A percentile compares a stretch with the other conserved stretches of the same genome.
phyloP scores from a whole-genome alignment of 805 yeast species.

The Spathaspora arborariae region DNA sequence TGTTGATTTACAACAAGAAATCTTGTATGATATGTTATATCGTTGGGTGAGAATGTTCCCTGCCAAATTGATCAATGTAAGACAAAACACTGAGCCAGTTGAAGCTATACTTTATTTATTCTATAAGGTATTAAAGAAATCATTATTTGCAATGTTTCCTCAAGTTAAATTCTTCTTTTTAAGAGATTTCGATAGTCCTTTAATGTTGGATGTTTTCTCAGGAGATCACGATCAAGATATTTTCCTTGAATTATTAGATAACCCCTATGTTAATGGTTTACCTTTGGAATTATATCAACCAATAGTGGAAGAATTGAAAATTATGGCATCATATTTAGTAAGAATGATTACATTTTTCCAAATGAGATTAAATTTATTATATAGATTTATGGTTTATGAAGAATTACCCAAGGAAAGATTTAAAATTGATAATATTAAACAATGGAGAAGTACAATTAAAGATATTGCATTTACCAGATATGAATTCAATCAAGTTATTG shows the following conservation, averaged over 20 bases:
- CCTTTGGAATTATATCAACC: conserved; percentile 11
- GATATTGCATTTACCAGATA: conserved; percentile 20
- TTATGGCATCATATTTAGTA: conserved; percentile 25
- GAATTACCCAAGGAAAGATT: conserved; percentile 15
- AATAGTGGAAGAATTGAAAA: conserved; percentile 14
- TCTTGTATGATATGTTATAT: conserved; percentile 29
- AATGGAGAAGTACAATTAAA: conserved; percentile 25
- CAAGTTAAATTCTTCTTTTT: conserved; percentile 38
- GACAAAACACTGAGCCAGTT: conserved; percentile 20
- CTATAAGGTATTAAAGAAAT: conserved; percentile 30
- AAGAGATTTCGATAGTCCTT: conserved; percentile 38
- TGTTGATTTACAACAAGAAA: conserved; percentile 28
- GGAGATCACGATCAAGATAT: conserved; percentile 21
- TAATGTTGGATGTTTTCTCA: conserved; percentile 34
- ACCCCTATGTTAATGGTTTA: conserved; percentile 6
- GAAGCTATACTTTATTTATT: conserved; percentile 30
- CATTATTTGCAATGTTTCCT: conserved; percentile 32
- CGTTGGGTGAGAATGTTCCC: conserved; percentile 36
- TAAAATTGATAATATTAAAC: conserved; percentile 20
- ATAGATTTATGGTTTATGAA: conserved; percentile 25
- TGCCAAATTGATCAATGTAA: conserved; percentile 20
- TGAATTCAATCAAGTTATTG: conserved; percentile 18
- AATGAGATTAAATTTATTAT: conserved; percentile 24
- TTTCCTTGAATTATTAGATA: conserved; percentile 16
- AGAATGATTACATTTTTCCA: conserved; percentile 29